Base-by-base conservation (phyloP, 495 filamentous ascomycete species). In the Trichoderma reesei region DNA sequence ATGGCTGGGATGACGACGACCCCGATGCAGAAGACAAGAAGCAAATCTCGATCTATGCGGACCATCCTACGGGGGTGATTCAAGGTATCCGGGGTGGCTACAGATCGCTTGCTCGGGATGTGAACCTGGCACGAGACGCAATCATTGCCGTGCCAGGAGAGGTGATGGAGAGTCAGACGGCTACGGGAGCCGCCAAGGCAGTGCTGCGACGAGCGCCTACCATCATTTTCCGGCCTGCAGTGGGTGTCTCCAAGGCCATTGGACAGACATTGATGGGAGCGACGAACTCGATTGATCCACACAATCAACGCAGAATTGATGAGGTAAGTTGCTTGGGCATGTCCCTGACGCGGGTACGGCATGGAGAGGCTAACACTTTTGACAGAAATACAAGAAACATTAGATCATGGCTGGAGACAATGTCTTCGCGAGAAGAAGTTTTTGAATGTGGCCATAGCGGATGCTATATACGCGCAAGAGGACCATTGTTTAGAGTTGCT, bases 131-230 rank as follows among this genome's bases (percentile, higher is more conserved):
- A 13, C 82, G 86, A 64, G 90, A 98, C 75, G 95, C 93, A 1
- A 90, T 98, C 65, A 89, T 97, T 69, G 93, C 91, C n/a, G 90
- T 98, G 41, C 92, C 93, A 1, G 89, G 86, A 1, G 95, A 98
- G 74, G 83, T 95, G 0, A 85, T 94, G 76, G 93, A 98, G 71
- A 90, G 89, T 68, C 83, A 84, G 42, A 92, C 83, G 69, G 91
- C 92, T 13, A 86, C 86, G 65, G 93, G 91, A 14, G 91, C 89
- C 3, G 90, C 90, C 41, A 85, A 79, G 67, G 95, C 88, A 1
- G 87, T 99, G 59, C 82, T 86, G 66, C 88, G 82, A 74, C 83
- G 87, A 65, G 92, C 92, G 36, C 95, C 95, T 42, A 96, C 91
- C 0, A 88, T 97, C 10, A 89, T 98, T 41, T 82, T 99, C 51